phyloP scores from a whole-genome alignment of 2,329 filamentous ascomycete genomes.

The Ampelomyces quisqualis region DNA sequence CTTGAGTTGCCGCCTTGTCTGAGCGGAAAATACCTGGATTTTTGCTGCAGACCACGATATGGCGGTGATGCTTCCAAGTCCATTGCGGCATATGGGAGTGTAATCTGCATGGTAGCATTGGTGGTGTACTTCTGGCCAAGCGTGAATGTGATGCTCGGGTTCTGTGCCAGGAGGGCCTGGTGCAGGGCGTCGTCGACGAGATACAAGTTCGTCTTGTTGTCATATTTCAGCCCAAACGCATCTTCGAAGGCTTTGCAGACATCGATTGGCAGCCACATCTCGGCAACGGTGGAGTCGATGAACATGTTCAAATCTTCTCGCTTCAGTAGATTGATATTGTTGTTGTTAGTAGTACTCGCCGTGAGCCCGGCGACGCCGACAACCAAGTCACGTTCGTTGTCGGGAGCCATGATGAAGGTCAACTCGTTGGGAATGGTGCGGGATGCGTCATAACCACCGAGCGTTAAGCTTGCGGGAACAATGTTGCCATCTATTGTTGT shows the following conservation, averaged over 20 bases:
- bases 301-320: slow-evolving; percentile 45
- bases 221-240: slow-evolving; percentile 65
- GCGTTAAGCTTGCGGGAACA: slow-evolving; percentile 55
- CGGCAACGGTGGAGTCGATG: slow-evolving; percentile 53
- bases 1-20: slow-evolving; percentile 56
- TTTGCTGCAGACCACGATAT: slow-evolving; percentile 59
- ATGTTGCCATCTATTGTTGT: slow-evolving; percentile 32
- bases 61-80: slow-evolving; percentile 49
- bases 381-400: slow-evolving; percentile 61
- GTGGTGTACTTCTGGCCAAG: slow-evolving; percentile 42
- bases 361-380: slow-evolving; percentile 54
- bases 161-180: slow-evolving; percentile 50
- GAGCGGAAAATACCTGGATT: slow-evolving; percentile 67
- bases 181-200: slow-evolving; percentile 60
- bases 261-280: slow-evolving; percentile 51
- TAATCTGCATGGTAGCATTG: slow-evolving; percentile 46
- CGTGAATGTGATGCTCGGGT: slow-evolving; percentile 49
- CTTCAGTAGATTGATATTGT: slow-evolving; percentile 41
- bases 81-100: slow-evolving; percentile 53
- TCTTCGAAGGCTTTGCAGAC: slow-evolving; percentile 66
- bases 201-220: slow-evolving; percentile 65
- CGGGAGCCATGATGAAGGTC: slow-evolving; percentile 58
- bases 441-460: slow-evolving; percentile 69
- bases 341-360: slow-evolving; percentile 28
- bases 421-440: slow-evolving; percentile 63